Evolutionary conservation across 257 asterid species (phyloP).

Genomic region (Nicotiana noctiflora): DNA sequence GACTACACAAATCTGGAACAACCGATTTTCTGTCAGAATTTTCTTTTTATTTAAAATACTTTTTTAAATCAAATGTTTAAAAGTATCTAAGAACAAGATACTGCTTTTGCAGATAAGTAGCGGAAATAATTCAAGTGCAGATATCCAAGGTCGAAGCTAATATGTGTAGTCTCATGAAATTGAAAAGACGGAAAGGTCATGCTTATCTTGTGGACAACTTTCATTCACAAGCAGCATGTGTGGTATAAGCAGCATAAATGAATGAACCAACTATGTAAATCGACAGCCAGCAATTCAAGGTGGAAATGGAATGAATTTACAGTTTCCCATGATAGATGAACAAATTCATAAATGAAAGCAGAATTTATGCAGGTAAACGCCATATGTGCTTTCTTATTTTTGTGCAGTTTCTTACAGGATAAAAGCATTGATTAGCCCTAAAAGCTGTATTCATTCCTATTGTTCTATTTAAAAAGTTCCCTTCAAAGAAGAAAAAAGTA

Average conservation of each 20-base stretch:
- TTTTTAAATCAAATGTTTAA: neutral
- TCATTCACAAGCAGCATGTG: neutral
- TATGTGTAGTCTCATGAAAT: neutral
- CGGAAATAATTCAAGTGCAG: neutral
- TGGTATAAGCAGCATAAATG: neutral
- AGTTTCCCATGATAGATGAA: neutral
- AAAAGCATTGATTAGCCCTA: neutral
- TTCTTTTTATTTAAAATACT: neutral
- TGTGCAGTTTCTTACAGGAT: neutral
- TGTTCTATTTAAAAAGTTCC: neutral
- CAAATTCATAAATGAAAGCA: neutral
- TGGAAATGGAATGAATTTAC: neutral
- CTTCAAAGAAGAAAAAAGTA: neutral
- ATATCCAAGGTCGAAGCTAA: neutral
- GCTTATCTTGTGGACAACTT: neutral
- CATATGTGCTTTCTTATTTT: neutral
- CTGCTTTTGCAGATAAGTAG: neutral
- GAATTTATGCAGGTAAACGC: neutral
- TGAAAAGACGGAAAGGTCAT: neutral
- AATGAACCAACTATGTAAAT: neutral
- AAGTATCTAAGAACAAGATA: neutral
- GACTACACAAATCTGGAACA: constrained; percentile 64
- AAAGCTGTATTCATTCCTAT: neutral
- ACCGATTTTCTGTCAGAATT: neutral
- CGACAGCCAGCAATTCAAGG: neutral